Conservation (phyloP, 148 eudicot species). For the Mesembryanthemum crystallinum region DNA sequence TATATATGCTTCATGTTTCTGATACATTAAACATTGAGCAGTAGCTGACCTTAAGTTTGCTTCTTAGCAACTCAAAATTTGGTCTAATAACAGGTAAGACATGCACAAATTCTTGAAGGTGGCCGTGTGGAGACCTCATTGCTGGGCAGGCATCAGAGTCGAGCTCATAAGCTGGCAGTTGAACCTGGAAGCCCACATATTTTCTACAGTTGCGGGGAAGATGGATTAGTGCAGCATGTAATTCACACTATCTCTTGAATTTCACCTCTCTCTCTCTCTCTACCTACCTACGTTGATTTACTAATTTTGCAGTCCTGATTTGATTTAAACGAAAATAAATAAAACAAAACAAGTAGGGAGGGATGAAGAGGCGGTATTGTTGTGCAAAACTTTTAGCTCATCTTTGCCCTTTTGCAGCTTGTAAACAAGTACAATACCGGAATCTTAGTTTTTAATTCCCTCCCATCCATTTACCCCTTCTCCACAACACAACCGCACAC, state of each 20-base stretch:
- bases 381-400: too few species aligned
- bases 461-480: too few species aligned
- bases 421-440: too few species aligned
- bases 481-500: too few species aligned
- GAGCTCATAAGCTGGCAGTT: slow-evolving; percentile 83
- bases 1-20: not conserved
- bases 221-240: slow-evolving; percentile 88
- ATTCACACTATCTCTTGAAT: slow-evolving; percentile 22
- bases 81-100: slow-evolving; percentile 59
- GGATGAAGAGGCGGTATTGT: not conserved
- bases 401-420: too few species aligned
- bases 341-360: not conserved
- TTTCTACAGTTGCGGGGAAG: slow-evolving; percentile 91
- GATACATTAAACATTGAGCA: not conserved
- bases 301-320: too few species aligned
- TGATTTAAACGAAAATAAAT: not conserved
- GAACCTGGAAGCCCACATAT: slow-evolving; percentile 94
- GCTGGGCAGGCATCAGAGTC: slow-evolving; percentile 64
- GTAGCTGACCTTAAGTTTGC: not conserved
- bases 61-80: not conserved
- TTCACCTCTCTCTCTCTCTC: not conserved
- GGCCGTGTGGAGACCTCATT: slow-evolving; percentile 63
- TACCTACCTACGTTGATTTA: too few species aligned
- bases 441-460: too few species aligned
- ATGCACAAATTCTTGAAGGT: slow-evolving; percentile 56